These are phyloP conservation scores for Globisporangium polare DNA, from an alignment of 352 stramenopile species.

Conservation along the genomic window DNA sequence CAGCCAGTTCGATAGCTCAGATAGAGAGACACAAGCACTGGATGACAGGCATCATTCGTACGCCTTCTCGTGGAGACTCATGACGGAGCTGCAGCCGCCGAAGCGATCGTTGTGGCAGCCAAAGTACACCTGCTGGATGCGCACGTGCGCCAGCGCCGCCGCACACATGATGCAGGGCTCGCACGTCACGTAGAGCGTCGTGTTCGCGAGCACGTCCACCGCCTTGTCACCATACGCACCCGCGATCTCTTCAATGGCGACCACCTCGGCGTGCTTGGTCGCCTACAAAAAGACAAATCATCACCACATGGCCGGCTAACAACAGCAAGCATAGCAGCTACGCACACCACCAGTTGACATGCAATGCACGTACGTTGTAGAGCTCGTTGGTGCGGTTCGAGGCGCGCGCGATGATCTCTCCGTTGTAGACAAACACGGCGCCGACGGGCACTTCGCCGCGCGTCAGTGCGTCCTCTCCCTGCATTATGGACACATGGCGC, in stretches of 20 bases:
- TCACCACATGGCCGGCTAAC: too few relatives aligned
- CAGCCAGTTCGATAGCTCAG: not conserved
- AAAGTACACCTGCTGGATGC: constrained; percentile 81
- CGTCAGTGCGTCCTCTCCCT: constrained; percentile 76
- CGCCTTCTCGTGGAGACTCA: constrained; percentile 74
- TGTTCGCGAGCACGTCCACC: constrained; percentile 43
- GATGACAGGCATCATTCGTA: constrained; percentile 15
- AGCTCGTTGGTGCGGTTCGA: constrained; percentile 88
- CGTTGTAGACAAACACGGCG: constrained; percentile 86
- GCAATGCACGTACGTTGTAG: constrained; percentile 52
- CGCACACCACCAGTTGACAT: not conserved
- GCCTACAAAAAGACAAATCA: constrained; percentile 31
- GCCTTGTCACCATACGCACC: constrained; percentile 34
- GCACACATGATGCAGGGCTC: constrained; percentile 96
- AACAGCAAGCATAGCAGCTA: not conserved
- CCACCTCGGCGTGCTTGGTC: constrained; percentile 89
- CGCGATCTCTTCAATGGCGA: constrained; percentile 85
- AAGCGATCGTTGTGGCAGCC: constrained; percentile 93
- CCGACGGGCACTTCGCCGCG: constrained; percentile 89
- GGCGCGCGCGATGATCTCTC: constrained; percentile 72
- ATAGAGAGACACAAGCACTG: constrained; percentile 5
- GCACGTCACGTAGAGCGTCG: constrained; percentile 87
- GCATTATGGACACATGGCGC: not conserved
- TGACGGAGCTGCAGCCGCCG: constrained; percentile 89
- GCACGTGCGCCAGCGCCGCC: constrained; percentile 73